A percentile compares a stretch with the other conserved stretches of the same genome.
These are phyloP conservation scores for Ogataea saltuana DNA, from an alignment of 805 yeast genomes.

Conservation along the genomic window DNA sequence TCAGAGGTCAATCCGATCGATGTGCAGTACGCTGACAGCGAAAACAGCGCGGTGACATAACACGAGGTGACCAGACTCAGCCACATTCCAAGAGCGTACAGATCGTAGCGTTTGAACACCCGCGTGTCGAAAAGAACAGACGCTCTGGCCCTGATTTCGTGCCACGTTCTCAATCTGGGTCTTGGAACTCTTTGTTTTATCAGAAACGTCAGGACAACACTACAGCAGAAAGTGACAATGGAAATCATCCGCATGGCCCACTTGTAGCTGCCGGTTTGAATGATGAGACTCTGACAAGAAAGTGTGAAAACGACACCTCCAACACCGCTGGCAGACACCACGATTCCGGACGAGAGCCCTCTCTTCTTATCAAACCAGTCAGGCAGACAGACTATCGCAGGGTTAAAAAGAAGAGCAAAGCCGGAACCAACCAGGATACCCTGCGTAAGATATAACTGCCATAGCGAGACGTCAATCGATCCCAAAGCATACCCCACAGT, in stretches of 20 bases:
- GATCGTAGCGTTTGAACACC: conserved; percentile 21
- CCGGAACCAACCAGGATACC: conserved; percentile 56
- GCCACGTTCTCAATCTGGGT: conserved; percentile 17
- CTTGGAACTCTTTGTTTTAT: conserved; percentile 44
- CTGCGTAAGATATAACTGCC: conserved; percentile 55
- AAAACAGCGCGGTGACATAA: conserved; percentile 46
- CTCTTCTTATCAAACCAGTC: conserved; percentile 58
- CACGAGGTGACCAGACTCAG: conserved; percentile 41
- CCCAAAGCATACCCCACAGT: conserved; percentile 51
- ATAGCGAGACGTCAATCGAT: conserved; percentile 46
- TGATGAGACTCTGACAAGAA: conserved; percentile 39
- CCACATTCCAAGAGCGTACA: conserved; percentile 26
- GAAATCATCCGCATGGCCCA: conserved; percentile 49
- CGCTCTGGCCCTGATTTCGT: conserved; percentile 21
- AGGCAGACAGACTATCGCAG: conserved; percentile 51
- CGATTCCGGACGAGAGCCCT: conserved; percentile 44
- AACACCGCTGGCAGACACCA: conserved; percentile 43
- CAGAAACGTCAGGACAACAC: conserved; percentile 43
- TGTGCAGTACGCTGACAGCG: conserved; percentile 49
- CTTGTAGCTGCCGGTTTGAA: conserved; percentile 41
- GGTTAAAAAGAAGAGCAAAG: conserved; percentile 49
- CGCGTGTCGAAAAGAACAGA: conserved; percentile 22
- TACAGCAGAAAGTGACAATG: conserved; percentile 38
- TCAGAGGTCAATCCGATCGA: conserved; percentile 46
- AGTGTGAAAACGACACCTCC: conserved; percentile 46